phyloP scores from a whole-genome alignment of 345 rosid genomes.

The Conringia planisiliqua region DNA sequence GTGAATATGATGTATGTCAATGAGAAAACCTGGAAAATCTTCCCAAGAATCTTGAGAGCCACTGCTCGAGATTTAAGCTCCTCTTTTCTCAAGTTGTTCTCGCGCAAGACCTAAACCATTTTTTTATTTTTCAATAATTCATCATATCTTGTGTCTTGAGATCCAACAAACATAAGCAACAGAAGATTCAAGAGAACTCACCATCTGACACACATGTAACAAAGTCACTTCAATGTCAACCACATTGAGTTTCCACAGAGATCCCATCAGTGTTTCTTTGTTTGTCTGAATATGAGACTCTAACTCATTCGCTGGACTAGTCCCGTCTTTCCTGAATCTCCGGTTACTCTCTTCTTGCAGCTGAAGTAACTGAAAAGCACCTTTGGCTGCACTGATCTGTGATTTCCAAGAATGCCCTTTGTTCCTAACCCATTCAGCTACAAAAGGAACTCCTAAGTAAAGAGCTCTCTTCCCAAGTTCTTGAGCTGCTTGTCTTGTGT shows the following conservation, averaged over 20 bases:
- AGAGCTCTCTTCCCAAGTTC: conserved; percentile 90
- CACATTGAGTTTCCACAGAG: conserved; percentile 84
- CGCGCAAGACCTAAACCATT: conserved; percentile 58
- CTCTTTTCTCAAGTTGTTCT: conserved; percentile 59
- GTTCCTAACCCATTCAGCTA: conserved; percentile 98
- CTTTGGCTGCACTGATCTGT: conserved; percentile 98
- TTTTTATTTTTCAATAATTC: background rate
- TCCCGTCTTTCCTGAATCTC: conserved; percentile 61
- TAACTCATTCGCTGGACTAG: conserved; percentile 49
- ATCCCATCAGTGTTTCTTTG: conserved; percentile 74
- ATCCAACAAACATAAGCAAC: background rate
- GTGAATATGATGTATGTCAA: background rate
- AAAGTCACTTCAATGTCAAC: conserved; percentile 89
- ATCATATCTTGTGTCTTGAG: background rate
- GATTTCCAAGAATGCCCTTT: conserved; percentile 93
- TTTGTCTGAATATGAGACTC: conserved; percentile 70
- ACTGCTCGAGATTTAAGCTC: conserved; percentile 69
- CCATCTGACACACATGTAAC: conserved; percentile 82
- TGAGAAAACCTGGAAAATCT: conserved; percentile 66
- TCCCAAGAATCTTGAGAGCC: conserved; percentile 79
- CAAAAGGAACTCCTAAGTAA: conserved; percentile 84
- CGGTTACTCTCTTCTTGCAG: conserved; percentile 76
- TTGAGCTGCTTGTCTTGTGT: conserved; percentile 88
- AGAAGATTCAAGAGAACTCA: conserved; percentile 31
- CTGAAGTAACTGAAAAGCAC: conserved; percentile 87